Conservation (phyloP, 352 stramenopile species). For the Thalassiosira delicatula region DNA sequence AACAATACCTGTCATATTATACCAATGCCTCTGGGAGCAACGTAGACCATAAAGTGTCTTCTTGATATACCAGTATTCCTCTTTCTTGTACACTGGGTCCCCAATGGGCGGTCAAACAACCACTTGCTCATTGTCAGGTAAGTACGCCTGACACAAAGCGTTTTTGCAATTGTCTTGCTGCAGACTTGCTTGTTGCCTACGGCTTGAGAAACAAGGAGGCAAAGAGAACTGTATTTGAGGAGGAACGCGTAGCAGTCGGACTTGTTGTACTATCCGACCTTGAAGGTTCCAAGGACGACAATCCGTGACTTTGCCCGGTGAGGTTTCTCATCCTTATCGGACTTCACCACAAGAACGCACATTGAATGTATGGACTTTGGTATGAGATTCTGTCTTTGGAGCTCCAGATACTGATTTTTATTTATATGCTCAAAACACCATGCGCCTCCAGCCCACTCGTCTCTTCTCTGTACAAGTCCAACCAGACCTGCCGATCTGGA, state of each 20-base stretch:
- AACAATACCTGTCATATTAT: too few relatives aligned
- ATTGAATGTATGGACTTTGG: background rate
- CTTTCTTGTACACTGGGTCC: background rate
- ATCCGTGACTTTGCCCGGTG: background rate
- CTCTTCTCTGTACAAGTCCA: background rate
- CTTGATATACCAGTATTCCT: background rate
- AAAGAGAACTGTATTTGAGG: background rate
- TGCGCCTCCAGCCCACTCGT: background rate
- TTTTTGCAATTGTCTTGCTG: conserved; percentile 8
- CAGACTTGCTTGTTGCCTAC: background rate
- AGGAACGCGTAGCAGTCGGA: background rate
- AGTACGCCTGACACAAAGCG: background rate
- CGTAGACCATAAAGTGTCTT: background rate
- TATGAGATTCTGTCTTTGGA: background rate
- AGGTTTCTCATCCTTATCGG: background rate
- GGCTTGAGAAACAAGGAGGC: background rate
- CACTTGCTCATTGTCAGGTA: background rate
- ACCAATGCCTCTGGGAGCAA: background rate
- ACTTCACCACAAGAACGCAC: background rate
- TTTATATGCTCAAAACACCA: background rate
- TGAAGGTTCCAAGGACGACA: background rate
- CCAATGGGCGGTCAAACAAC: background rate
- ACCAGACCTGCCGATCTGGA: background rate
- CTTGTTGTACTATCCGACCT: background rate
- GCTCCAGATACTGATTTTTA: background rate